Evolutionary conservation across 2,329 filamentous ascomycete species (phyloP).

Genomic region (Pestalotiopsis sp.): DNA sequence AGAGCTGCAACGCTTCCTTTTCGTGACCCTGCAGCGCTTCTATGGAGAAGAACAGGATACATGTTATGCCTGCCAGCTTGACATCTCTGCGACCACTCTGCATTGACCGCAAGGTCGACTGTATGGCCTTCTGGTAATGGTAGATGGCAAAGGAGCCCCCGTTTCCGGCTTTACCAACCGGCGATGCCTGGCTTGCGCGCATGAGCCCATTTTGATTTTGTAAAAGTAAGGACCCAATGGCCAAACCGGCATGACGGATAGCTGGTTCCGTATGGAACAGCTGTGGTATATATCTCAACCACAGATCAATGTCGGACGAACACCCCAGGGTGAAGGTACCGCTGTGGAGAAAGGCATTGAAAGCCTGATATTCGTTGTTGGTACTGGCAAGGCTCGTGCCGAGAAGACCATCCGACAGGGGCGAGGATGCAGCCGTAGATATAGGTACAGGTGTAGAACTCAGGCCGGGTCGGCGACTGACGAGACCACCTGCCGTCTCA

Average conservation of each 20-base stretch:
- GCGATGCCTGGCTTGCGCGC: neutral
- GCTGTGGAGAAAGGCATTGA: constrained; percentile 40
- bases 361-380: constrained; percentile 29
- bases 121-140: constrained; percentile 3
- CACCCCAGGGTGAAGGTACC: constrained; percentile 39
- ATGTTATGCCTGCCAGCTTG: constrained; percentile 1
- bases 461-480: constrained; percentile 16
- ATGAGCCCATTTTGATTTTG: neutral
- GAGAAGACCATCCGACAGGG: neutral
- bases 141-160: neutral
- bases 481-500: neutral
- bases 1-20: constrained; percentile 2
- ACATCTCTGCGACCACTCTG: neutral
- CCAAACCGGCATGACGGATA: constrained; percentile 38
- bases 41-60: constrained; percentile 8
- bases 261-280: constrained; percentile 38
- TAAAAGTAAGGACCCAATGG: constrained; percentile 25
- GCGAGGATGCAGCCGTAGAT: constrained; percentile 33
- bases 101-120: neutral
- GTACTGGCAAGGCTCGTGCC: constrained; percentile 18
- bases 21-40: constrained; percentile 7
- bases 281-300: constrained; percentile 41
- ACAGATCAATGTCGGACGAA: constrained; percentile 39
- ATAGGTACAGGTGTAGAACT: constrained; percentile 28
- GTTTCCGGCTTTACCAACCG: too few species aligned